Conservation (phyloP, 306 rosid genomes). For the Acmispon strigosus region DNA sequence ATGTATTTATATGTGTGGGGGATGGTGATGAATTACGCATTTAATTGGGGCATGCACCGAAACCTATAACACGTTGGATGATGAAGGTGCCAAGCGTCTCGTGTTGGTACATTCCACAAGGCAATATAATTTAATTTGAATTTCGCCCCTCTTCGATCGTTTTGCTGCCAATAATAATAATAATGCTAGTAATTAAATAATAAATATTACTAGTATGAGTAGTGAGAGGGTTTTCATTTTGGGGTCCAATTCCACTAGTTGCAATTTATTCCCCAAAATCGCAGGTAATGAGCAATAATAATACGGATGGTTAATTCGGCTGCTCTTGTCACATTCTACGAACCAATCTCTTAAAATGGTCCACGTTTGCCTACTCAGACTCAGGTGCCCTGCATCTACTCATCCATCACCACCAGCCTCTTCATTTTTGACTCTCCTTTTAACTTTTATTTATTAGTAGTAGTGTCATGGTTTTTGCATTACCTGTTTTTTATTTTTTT, state of each 20-base stretch:
- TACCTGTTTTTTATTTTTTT: too few species aligned
- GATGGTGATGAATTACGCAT: neutral
- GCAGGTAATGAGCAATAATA: neutral
- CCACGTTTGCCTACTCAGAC: slow-evolving; percentile 8
- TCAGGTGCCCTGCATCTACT: neutral
- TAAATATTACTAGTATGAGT: too few species aligned
- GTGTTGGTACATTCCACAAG: slow-evolving; percentile 16
- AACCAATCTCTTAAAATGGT: neutral
- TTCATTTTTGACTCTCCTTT: neutral
- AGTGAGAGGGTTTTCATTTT: neutral
- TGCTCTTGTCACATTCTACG: slow-evolving; percentile 24
- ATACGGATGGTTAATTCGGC: slow-evolving; percentile 18
- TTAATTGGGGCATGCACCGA: slow-evolving; percentile 20
- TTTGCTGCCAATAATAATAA: neutral
- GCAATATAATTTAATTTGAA: too few species aligned
- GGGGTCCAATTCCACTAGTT: neutral
- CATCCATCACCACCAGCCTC: neutral
- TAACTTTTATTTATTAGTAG: neutral
- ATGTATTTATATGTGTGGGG: too few species aligned
- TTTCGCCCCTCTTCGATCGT: neutral
- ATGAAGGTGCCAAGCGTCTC: slow-evolving; percentile 49
- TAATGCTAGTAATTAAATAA: too few species aligned
- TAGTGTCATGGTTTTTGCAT: too few species aligned
- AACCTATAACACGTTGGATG: slow-evolving; percentile 41
- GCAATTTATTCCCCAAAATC: neutral